Evolutionary conservation across 345 rosid genomes (phyloP), one percentile per base, ranked within the genome.

Genomic region (Kernera saxatilis): DNA sequence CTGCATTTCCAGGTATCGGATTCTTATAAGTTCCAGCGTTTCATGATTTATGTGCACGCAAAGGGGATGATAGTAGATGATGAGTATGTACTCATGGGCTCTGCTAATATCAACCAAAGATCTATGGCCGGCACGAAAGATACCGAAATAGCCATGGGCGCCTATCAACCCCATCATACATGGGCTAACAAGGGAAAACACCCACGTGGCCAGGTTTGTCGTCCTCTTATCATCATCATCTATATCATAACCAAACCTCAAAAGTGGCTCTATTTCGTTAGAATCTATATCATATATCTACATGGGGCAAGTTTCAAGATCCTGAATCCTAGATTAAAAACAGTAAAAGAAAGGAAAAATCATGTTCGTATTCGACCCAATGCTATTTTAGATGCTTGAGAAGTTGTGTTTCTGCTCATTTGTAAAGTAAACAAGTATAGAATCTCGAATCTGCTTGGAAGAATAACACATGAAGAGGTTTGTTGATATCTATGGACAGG

Each of bases 91-190:
- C 84, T 92, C 64, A 13, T 92, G 29, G 98, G 98, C 79, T 92
- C 98, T 21, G 98, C 98, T 23, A 92, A 92, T 83, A 87, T 92
- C 46, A 92, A 92, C 83, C 98, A 92, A 85, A 86, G 98, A 79
- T 92, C 98, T 21, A 81, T 92, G 95, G 96, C 95, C n/a, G 98
- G 98, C 7, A 79, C 96, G 3, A 92, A 87, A 77, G 98, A 92
- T 72, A 86, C 98, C 0, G 98, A 92, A 82, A 87, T 87, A 56
- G 98, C 98, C 17, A 86, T 94, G 99, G 99, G 98, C 59, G 91
- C 96, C 10, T 94, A 94, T 74, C 99, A 94, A 76, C 99, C 97
- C 23, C 84, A 84, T 80, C 79, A 88, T 68, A 71, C 97, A 8
- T 89, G 97, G 87, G 64, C 71, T 40, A 2, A 63, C 53, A 88